Percentiles rank a stretch among this genome's conserved stretches.
Evolutionary conservation across 192 early-diverging fungal species (phyloP).

Genomic region (Chytriomyces confervae): DNA sequence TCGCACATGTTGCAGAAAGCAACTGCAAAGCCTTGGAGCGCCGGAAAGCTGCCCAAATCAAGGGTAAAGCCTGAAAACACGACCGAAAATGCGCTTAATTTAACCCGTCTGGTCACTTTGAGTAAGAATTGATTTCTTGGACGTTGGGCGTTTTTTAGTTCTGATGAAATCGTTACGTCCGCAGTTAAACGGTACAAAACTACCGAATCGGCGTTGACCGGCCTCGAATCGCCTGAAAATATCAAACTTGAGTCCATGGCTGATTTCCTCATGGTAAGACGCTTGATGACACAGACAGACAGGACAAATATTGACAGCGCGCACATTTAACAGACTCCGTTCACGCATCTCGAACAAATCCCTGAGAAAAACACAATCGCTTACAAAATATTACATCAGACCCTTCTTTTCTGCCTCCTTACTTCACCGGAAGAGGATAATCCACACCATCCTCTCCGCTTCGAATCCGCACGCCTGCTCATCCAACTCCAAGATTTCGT

Average conservation of each 20-base stretch:
- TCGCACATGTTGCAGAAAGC: neutral
- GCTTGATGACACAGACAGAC: neutral
- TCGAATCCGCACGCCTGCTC: slow-evolving; percentile 51
- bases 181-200: slow-evolving; percentile 27
- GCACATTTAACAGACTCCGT: slow-evolving; percentile 23
- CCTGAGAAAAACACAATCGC: slow-evolving; percentile 29
- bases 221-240: neutral
- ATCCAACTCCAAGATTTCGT: slow-evolving; percentile 36
- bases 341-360: slow-evolving; percentile 16
- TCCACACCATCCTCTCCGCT: slow-evolving; percentile 28
- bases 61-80: neutral
- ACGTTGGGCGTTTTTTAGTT: neutral
- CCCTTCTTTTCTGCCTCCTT: slow-evolving; percentile 41
- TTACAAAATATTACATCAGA: slow-evolving; percentile 37
- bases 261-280: slow-evolving; percentile 37
- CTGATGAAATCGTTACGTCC: neutral
- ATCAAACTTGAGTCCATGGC: slow-evolving; percentile 26
- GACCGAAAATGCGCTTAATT: neutral
- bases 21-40: neutral
- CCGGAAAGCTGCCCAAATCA: too few relatives aligned
- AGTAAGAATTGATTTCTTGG: slow-evolving; percentile 1
- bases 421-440: slow-evolving; percentile 31
- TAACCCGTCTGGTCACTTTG: slow-evolving; percentile 14
- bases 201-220: slow-evolving; percentile 12
- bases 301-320: neutral